Base-by-base conservation (phyloP, 352 stramenopile genomes). In the Globisporangium recalcitrans region DNA sequence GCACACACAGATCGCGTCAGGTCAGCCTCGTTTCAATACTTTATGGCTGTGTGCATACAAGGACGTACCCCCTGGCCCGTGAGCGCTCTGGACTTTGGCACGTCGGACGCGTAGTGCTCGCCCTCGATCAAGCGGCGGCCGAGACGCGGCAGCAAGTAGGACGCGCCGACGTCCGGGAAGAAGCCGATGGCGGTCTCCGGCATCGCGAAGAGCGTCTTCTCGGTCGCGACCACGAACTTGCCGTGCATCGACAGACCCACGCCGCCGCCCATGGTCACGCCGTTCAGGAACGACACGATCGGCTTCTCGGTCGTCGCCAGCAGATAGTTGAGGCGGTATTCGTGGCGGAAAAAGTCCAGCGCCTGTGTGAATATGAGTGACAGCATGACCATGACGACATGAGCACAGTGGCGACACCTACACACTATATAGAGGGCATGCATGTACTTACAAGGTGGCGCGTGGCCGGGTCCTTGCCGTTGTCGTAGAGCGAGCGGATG, bases 171-270 rank as follows among this genome's bases (percentile, higher is more conserved):
- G 76, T 99, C 97, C 10, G 97, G 97, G 71, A 99, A 98, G 57
- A 99, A 95, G 7, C 97, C 97, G 67, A 99, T 98, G 8, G 88
- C 94, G 11, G 89, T 98, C 85, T 99, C 97, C 7, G 97, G 97
- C 97, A 99, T 99, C n/a, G 97, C 93, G 70, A 99, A 99, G 1
- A 98, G 31, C 46, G 96, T 98, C 70, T 97, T 95, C 75, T 99
- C 95, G 1, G 97, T 99, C 8, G 97, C 95, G 21, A 99, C 81
- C 16, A 98, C 81, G 67, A 98, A 98, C 65, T 95, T 95, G 61
- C 97, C 96, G 78, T 99, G 93, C 67, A 99, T 90, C 13, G 93
- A 98, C 32, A 99, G 71, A 0, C 97, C 97, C 34, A 98, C 96
- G 62, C 97, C 97, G 59, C 97, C 97, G 63, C 97, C 97, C 97